Conservation (phyloP, 2,329 filamentous ascomycete genomes). For the Epichloe amarillans region DNA sequence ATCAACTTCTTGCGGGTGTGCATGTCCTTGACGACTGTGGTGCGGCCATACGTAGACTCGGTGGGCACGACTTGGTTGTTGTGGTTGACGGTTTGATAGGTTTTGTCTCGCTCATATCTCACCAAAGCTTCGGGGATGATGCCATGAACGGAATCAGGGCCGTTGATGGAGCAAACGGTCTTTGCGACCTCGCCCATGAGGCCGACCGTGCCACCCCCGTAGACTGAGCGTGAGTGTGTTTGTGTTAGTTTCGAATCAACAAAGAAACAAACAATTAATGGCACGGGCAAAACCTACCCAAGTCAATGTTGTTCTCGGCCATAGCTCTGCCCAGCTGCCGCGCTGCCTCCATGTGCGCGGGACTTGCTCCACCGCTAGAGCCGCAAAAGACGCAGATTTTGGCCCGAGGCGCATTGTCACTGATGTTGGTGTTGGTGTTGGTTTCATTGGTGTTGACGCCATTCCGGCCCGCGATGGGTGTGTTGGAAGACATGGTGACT, state of each 20-base stretch:
- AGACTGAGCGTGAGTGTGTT: conserved; percentile 43
- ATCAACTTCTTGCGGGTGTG: conserved; percentile 91
- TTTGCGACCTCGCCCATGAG: conserved; percentile 91
- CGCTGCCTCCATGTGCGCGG: conserved; percentile 66
- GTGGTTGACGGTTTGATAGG: conserved; percentile 31
- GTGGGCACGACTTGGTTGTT: conserved; percentile 47
- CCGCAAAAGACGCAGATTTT: conserved; percentile 95
- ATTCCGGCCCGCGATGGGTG: conserved; percentile 12
- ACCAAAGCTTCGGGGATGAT: conserved; percentile 84
- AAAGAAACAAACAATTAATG: background rate
- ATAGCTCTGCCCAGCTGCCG: conserved; percentile 60
- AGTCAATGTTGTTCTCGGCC: conserved; percentile 60
- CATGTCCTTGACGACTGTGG: conserved; percentile 89
- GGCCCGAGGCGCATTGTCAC: conserved; percentile 23
- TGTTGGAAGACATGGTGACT: conserved; percentile 6
- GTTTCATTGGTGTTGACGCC: conserved; percentile 10
- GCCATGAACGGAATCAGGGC: conserved; percentile 74
- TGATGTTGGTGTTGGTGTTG: conserved; percentile 10
- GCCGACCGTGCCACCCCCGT: conserved; percentile 91
- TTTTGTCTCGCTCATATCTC: conserved; percentile 57
- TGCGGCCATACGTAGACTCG: conserved; percentile 58
- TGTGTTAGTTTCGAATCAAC: background rate
- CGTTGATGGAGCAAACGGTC: conserved; percentile 70
- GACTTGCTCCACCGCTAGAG: conserved; percentile 57
- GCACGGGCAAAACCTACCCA: conserved; percentile 34